Base-by-base conservation (phyloP, 306 rosid species). In the Astragalus membranaceus region DNA sequence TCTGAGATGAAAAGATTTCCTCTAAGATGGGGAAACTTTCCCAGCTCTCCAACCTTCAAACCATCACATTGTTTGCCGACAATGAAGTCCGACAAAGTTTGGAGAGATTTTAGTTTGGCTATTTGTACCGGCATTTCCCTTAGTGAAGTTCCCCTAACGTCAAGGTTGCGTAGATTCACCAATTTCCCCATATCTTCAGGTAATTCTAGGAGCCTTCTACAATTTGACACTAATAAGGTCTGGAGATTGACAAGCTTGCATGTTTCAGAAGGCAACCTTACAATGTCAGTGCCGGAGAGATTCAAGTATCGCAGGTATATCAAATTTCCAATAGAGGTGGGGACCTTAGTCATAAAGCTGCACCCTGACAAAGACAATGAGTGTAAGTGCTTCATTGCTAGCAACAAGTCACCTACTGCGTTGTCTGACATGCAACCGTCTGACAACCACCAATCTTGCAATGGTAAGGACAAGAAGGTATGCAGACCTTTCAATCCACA, bases 251-350 rank as follows among this genome's bases (percentile, higher is more conserved):
- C 13, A 23, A 64, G 39, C 5, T 44, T 44, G 69, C 69, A 43
- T 44, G 39, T 64, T 42, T 16, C 52, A 62, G 52, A 41, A 62
- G 68, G 68, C 68, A 62, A 42, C 9, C 52, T 62, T 17, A 41
- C n/a, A 44, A 63, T 63, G 35, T 0, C 8, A 43, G 69, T 63
- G 16, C 1, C 0, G 6, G 73, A 77, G 7, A 80, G 29, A 33
- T 84, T 41, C 13, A 83, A 59, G 49, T 80, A 77, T 9, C 70
- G 65, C 11, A 77, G 17, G 54, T 67, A 47, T 35, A 68, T 68
- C 26, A 84, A 50, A 3, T 74, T 36, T 11, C 76, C 75, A 6
- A 80, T 23, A 43, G 66, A 71, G 1, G 71, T 0, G 0, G 64
- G 77, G 23, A 84, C n/a, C 23, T 59, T 7, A 4, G 62, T 56